A percentile compares a stretch with the other conserved stretches of the same genome.
phyloP scores from a whole-genome alignment of 2,329 filamentous ascomycete species.

The Macrophomina phaseolina region DNA sequence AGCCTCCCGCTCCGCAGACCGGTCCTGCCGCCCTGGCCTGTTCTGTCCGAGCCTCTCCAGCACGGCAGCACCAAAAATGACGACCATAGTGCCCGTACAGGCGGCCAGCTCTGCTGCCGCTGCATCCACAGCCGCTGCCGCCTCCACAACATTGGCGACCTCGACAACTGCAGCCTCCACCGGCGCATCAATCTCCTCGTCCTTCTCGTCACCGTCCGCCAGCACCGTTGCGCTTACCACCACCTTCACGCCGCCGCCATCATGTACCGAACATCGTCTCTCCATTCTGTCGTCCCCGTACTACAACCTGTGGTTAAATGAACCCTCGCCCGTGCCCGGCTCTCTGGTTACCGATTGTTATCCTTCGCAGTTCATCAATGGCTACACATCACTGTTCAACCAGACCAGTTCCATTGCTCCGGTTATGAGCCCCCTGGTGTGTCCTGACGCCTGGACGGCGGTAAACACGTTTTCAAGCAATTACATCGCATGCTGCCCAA shows the following conservation, averaged over 20 bases:
- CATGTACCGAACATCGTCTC: constrained; percentile 35
- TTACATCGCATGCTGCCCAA: constrained; percentile 39
- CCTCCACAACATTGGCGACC: constrained; percentile 12
- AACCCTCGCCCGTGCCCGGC: constrained; percentile 34
- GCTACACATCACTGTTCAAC: constrained; percentile 32
- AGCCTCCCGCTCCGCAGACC: neutral
- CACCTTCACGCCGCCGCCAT: constrained; percentile 36
- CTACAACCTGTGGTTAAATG: constrained; percentile 37
- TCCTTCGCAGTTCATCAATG: constrained; percentile 34
- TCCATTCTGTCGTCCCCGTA: constrained; percentile 35
- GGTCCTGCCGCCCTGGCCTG: neutral
- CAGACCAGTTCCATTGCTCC: constrained; percentile 35
- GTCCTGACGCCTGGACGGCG: constrained; percentile 36
- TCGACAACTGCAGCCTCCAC: neutral
- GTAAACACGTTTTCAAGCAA: constrained; percentile 32
- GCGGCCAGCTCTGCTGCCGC: neutral
- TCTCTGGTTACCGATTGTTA: constrained; percentile 35
- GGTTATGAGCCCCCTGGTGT: constrained; percentile 36
- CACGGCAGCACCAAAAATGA: neutral
- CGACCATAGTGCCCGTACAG: neutral
- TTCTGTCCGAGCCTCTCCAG: neutral
- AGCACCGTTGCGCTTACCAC: constrained; percentile 31
- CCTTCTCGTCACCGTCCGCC: neutral
- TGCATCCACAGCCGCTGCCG: neutral
- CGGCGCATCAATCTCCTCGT: neutral